phyloP scores from a whole-genome alignment of 2,329 filamentous ascomycete species.

The Phyllosticta citribraziliensis region DNA sequence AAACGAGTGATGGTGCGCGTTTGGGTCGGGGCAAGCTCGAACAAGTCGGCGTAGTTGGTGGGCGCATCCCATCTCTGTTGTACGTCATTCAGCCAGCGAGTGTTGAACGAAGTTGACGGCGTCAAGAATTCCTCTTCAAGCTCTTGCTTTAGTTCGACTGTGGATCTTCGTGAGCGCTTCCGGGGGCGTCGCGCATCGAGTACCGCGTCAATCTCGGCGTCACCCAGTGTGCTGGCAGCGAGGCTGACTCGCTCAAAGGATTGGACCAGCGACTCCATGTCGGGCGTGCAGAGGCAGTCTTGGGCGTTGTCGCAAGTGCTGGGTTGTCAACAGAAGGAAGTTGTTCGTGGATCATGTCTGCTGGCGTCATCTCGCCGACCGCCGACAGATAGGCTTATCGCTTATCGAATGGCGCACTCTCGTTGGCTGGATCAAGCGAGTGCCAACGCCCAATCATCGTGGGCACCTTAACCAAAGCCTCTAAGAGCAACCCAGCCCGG shows the following conservation, averaged over 20 bases:
- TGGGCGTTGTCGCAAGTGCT: background rate
- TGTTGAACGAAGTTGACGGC: conserved; percentile 69
- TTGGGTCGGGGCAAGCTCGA: conserved; percentile 80
- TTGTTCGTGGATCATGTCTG: too few species aligned
- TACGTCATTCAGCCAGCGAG: conserved; percentile 76
- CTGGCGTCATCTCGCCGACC: too few species aligned
- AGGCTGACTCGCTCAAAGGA: conserved; percentile 46
- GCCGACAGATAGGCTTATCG: too few species aligned
- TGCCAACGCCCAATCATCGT: background rate
- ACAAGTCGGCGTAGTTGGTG: conserved; percentile 72
- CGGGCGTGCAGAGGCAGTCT: background rate
- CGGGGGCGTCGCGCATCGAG: conserved; percentile 44
- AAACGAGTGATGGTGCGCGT: conserved; percentile 93
- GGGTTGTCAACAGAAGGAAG: too few species aligned
- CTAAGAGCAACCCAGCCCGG: background rate
- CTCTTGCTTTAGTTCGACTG: conserved; percentile 55
- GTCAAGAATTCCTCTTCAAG: conserved; percentile 70
- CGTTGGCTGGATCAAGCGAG: background rate
- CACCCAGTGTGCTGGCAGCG: conserved; percentile 16
- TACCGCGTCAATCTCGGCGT: conserved; percentile 46
- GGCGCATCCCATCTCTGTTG: conserved; percentile 86
- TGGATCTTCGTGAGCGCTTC: conserved; percentile 45
- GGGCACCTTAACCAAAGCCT: background rate
- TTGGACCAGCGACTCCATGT: conserved; percentile 34
- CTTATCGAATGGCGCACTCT: background rate